Base-by-base conservation (phyloP, 352 stramenopile species). In the Phytophthora sojae region DNA sequence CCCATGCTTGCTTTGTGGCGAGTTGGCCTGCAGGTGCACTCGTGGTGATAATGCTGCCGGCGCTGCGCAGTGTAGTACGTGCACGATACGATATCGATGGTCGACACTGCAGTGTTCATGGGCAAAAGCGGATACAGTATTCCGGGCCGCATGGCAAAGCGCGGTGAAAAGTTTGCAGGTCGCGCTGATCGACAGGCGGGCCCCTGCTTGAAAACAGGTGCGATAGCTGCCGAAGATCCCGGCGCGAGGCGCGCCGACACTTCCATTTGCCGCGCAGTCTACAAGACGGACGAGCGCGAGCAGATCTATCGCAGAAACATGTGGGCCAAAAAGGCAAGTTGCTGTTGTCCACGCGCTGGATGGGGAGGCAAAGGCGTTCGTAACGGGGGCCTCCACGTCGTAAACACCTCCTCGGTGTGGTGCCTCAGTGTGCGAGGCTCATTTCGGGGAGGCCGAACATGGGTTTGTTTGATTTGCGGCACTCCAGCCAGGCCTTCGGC, bases 261-360 rank as follows among this genome's bases (percentile, higher is more conserved):
- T 39, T 11, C 7, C 32, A 12, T 39, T 30, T 14, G 8, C 32
- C 30, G 30, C 30, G 30, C 30, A 35, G 30, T 35, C 30, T 35
- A 35, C 32, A 39, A 26, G n/a, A 17, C 45, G 66, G 66, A 44
- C 65, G 25, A 37, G 56, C 2, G 49, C 29, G 32, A 62, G 55
- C 62, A 60, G 14, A 71, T 71, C 58, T 12, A 57, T 65, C 37
- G 67, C 61, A 70, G 55, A 73, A 79, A 71, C 73, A 76, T 68
- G 68, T 77, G 73, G 47, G 37, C 15, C 30, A 67, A 61, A 67
- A 70, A 65, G 62, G 51, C 47, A 70, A 65, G n/a, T 71, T 76
- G 68, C 59, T 80, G 68, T 74, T 79, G 63, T 49, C 44, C 45
- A 15, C 45, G 67, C 67, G 45, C 45, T 71, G 70, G 70, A 74